Base-by-base conservation (phyloP, 495 filamentous ascomycete species). In the Apiosordaria backusii region DNA sequence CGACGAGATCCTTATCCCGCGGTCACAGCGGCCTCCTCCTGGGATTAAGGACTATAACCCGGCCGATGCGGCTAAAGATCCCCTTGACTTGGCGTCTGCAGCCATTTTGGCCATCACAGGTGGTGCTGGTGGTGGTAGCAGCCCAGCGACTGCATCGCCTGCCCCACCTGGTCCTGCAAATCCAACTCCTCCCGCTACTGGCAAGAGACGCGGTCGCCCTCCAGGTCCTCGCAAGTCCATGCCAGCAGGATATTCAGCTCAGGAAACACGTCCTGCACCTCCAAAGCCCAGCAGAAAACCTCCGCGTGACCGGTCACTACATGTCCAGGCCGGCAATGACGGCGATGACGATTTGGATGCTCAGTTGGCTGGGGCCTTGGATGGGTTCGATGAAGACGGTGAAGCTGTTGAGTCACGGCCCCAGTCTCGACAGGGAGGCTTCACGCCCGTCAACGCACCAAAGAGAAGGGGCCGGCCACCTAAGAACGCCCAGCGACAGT, bases 61-160 rank as follows among this genome's bases (percentile, higher is more conserved):
- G 1, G 70, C 64, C 27, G 65, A 67, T 16, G 65, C 64, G 45
- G 72, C 15, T 1, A 71, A 72, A 15, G 72, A 79, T 50, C 76
- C 76, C 16, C 69, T 82, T 21, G 78, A 82, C 69, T 61, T 81
- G 18, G 80, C 80, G 7, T 70, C 73, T 24, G 75, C 70, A 0
- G 72, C 74, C 9, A 72, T 77, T 27, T 66, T 68, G 10, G 59
- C 68, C 5, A 68, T 72, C 19, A 55, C 60, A 0, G 65, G 62
- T 15, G 16, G 54, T 3, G 25, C 58, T 21, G 53, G 45, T 40
- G 53, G 53, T 15, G 19, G 18, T 5, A 57, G 19, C 18, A 24
- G 4, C 6, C 13, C 26, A 1, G 29, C 18, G 4, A 21, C 59
- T 19, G 3, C 0, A 55, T 21, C n/a, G 21, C 59, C 59, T 45